Percentiles rank a stretch among this genome's conserved stretches.
Conservation (phyloP, 2,329 filamentous ascomycete species). For the Aspergillus melleus region DNA sequence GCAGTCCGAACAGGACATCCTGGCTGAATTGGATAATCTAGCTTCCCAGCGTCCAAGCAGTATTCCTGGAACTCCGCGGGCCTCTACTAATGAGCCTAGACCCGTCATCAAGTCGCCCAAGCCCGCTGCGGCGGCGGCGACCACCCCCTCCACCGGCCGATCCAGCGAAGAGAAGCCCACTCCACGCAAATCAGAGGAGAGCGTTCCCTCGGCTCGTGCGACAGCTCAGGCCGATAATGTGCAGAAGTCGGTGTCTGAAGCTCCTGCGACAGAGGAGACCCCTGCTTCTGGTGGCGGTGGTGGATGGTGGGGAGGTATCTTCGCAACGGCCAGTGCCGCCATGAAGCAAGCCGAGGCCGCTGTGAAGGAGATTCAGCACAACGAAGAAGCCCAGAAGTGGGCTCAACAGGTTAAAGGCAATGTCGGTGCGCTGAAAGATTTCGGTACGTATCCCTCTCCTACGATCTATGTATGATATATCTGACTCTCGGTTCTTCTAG, state of each 20-base stretch:
- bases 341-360: constrained; percentile 90
- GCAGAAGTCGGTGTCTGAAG: constrained; percentile 40
- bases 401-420: constrained; percentile 91
- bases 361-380: constrained; percentile 92
- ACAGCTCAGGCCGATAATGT: constrained; percentile 66
- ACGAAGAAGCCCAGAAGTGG: constrained; percentile 95
- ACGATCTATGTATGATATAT: constrained; percentile 41
- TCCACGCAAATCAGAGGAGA: constrained; percentile 75
- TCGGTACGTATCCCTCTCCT: constrained; percentile 57
- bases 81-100: constrained; percentile 47
- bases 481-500: constrained; percentile 48
- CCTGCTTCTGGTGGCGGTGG: constrained; percentile 50
- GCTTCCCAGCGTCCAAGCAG: constrained; percentile 67
- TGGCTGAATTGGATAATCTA: constrained; percentile 84
- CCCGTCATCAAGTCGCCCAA: constrained; percentile 58
- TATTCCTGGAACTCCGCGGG: constrained; percentile 79
- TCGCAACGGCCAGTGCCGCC: constrained; percentile 71
- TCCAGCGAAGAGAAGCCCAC: constrained; percentile 64
- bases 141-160: constrained; percentile 46
- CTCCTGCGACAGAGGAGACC: constrained; percentile 48
- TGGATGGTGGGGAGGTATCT: constrained; percentile 85
- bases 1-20: constrained; percentile 67
- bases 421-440: constrained; percentile 71
- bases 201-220: constrained; percentile 68
- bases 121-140: constrained; percentile 45